Evolutionary conservation across 108 stramenopile species (phyloP), one percentile per base, ranked within the genome.

Genomic region (Pseudonitzschia multiseries): DNA sequence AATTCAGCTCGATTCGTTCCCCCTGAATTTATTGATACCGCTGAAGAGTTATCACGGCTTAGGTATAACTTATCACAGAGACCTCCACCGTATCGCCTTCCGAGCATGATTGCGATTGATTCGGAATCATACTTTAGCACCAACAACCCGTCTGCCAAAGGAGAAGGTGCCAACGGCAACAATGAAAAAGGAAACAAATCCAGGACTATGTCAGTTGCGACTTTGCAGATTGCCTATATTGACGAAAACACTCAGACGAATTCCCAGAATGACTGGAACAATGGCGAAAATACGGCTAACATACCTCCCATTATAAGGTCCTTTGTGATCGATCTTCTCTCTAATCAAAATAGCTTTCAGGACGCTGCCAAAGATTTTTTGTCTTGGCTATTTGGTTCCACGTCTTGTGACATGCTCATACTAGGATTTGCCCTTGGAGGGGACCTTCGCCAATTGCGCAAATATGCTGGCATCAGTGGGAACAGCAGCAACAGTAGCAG

Each of bases 381-480:
- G 14, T 33, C 33, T 1, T 62, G 61, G 61, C 15, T 62, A 2
- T 40, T 62, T 40, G 61, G 18, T 17, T 4, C 61, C 17, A 10
- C 22, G 21, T 62, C 1, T 1, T 62, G 61, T n/a, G 61, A 62
- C n/a, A 0, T 62, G 22, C 8, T 42, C 5, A 26, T 81, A 12
- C 24, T 81, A 18, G 80, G 80, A 4, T 81, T 81, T 72, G 70
- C 80, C 18, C 40, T 81, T 54, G 71, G 62, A 8, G 56, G 75
- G 42, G 80, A 81, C 29, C 41, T 76, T 21, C 73, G 61, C n/a
- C 61, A 62, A n/a, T 28, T 62, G 14, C 61, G 61, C n/a, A 62
- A 62, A 10, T 26, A 64, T 68, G 18, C 56, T 75, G 40, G 57
- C 52, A 53, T 15, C 43, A n/a, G 65, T 57, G 15, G n/a, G 26